Evolutionary conservation across 495 filamentous ascomycete genomes (phyloP).

Genomic region (Thozetella sp.): DNA sequence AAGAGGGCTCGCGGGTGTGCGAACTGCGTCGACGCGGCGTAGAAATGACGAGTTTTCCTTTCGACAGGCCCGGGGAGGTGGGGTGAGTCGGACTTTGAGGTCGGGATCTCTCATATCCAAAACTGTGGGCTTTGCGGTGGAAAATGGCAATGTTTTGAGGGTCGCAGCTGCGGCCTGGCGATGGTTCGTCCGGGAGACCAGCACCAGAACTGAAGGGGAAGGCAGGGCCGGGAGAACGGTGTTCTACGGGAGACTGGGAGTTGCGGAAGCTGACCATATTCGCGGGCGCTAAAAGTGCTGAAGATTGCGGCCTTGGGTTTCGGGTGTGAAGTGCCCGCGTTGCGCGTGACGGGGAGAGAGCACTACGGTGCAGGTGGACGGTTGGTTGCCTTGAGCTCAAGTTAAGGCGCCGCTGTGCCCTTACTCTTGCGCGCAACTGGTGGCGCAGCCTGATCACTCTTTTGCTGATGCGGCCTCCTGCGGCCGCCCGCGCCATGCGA

Average conservation of each 20-base stretch:
- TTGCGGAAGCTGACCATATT: not conserved
- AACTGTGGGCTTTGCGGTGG: not conserved
- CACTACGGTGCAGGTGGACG: not conserved
- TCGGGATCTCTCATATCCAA: too few species aligned
- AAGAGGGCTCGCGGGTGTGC: too few species aligned
- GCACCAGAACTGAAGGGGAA: not conserved
- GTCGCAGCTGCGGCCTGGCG: not conserved
- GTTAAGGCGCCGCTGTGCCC: not conserved
- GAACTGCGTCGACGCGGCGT: too few species aligned
- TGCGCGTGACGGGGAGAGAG: not conserved
- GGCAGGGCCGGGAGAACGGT: not conserved
- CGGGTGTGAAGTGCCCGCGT: too few species aligned
- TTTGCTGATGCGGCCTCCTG: not conserved
- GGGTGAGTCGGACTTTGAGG: too few species aligned
- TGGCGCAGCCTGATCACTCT: not conserved
- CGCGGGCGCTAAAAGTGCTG: not conserved
- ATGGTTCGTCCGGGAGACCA: not conserved
- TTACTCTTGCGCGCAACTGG: too few species aligned
- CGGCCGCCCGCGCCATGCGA: too few species aligned
- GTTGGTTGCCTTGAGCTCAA: not conserved
- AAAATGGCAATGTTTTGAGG: not conserved
- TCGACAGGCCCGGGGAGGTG: too few species aligned
- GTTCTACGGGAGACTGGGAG: not conserved
- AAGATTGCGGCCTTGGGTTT: too few species aligned
- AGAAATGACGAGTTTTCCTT: too few species aligned